Evolutionary conservation across 495 filamentous ascomycete species (phyloP).

Genomic region (Penicillium roqueforti): DNA sequence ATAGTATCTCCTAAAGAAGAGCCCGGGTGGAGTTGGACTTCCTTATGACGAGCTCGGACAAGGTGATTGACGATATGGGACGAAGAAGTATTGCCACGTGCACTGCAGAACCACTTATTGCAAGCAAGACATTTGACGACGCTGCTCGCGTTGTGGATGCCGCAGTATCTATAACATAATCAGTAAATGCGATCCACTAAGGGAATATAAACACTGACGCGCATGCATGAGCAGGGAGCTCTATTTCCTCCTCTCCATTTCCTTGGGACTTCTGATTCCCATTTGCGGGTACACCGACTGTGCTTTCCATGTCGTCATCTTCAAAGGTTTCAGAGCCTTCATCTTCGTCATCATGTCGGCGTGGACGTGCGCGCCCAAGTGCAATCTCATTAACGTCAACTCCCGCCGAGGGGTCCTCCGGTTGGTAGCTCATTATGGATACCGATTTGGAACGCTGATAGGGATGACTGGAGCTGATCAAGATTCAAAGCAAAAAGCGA

Average conservation of each 20-base stretch:
- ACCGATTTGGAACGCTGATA: constrained; percentile 57
- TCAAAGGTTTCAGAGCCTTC: constrained; percentile 78
- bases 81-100: constrained; percentile 91
- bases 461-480: background rate
- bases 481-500: constrained; percentile 4
- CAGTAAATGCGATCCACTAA: constrained; percentile 8
- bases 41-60: constrained; percentile 95
- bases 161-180: constrained; percentile 70
- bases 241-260: constrained; percentile 77
- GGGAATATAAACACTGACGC: constrained; percentile 57
- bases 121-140: constrained; percentile 95
- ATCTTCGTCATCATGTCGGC: constrained; percentile 80
- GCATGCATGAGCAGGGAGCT: constrained; percentile 94
- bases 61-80: constrained; percentile 99
- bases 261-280: constrained; percentile 62
- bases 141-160: constrained; percentile 90
- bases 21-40: constrained; percentile 92
- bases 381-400: constrained; percentile 73
- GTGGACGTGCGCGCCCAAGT: constrained; percentile 56
- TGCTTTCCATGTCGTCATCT: constrained; percentile 88
- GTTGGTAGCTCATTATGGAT: constrained; percentile 52
- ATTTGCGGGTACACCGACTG: constrained; percentile 78
- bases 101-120: constrained; percentile 99
- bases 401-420: constrained; percentile 59
- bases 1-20: constrained; percentile 97